Evolutionary conservation across 2,329 filamentous ascomycete genomes (phyloP), one percentile per base, ranked within the genome.

Genomic region (Botryotinia calthae): DNA sequence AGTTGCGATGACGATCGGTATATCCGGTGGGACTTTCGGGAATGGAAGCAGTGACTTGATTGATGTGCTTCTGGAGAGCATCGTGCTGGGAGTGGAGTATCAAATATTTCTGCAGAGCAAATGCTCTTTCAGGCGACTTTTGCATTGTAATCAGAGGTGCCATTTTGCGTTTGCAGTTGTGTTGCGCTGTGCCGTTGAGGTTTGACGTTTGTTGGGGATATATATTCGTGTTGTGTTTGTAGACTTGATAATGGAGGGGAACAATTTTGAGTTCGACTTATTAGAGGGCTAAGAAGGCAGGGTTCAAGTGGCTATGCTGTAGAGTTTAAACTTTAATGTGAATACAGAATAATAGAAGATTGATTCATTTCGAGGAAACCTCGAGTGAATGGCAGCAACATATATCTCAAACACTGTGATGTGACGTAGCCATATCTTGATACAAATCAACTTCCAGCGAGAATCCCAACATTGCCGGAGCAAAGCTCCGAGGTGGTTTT

Each of bases 91-190:
- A 79, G 74, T 81, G 79, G 5, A 82, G 78, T 18, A 81, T 76
- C 7, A 81, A 77, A 68, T 82, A 82, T 76, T 79, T 81, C 70
- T 82, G 80, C 12, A 82, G 78, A 72, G 79, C 77, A 56, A 81
- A 80, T 28, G 77, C 80, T 72, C 79, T 75, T 63, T 80, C 79
- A 8, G 77, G 74, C 2, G 76, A 75, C 63, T 76, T 78, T 42
- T 76, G 75, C 1, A 71, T 73, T 54, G 77, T 74, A 54, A 76
- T 75, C 31, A 72, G 22, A 5, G 37, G 34, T 31, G 51, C 8
- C 65, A 68, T 76, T 46, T 44, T 61, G 66, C 31, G 3, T 44
- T 44, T 46, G 12, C 44, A 22, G 1, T 34, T 48, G 14, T 40
- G 9, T 44, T 56, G 34, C 9, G 22, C 6, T 25, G 34, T 67